Base-by-base conservation (phyloP, 1,139 yeast species). In the Hansenula sp. region DNA sequence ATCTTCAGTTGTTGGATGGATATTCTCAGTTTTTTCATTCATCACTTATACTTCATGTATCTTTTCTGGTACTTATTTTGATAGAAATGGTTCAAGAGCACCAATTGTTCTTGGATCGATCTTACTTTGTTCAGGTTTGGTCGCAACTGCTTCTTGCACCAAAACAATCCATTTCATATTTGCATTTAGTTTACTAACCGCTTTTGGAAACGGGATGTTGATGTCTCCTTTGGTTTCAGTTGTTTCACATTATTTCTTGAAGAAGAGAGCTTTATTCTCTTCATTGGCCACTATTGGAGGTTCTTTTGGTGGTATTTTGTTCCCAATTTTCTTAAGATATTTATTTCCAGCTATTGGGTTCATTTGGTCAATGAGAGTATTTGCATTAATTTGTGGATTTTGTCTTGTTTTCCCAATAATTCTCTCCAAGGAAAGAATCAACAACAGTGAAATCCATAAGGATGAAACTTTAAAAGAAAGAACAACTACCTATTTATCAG, bases 1-100 rank as follows among this genome's bases (percentile, higher is more conserved):
- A 12, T 65, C 79, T 3, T 71, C 82, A 1, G 68, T 74, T 13
- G 73, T 80, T 4, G 78, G 86, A 7, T 83, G 90, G 91, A 75
- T 84, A 35, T 81, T 83, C 58, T 78, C 89, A 2, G 58, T 83
- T 29, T 77, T 72, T 57, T 62, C 80, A 28, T 81, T 83, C 40
- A 63, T 79, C 17, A 66, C 76, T 52, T 81, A 76, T 62, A 70
- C 79, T 40, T 75, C 79, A 5, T 76, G 79, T 8, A 74, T 81
- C 36, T 61, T 81, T 34, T 73, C 81, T 33, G 89, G 90, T 2
- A 76, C 76, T 13, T 60, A 79, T 7, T 83, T 0, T 74, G 81
- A 76, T 49, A 60, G 68, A 43, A 63, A 68, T 37, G 81, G 81
- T 10, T 63, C 77, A 4, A 57, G 63, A 25, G 55, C 53, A 19